phyloP scores from a whole-genome alignment of 2,329 filamentous ascomycete species.

The Colletotrichum siamense region DNA sequence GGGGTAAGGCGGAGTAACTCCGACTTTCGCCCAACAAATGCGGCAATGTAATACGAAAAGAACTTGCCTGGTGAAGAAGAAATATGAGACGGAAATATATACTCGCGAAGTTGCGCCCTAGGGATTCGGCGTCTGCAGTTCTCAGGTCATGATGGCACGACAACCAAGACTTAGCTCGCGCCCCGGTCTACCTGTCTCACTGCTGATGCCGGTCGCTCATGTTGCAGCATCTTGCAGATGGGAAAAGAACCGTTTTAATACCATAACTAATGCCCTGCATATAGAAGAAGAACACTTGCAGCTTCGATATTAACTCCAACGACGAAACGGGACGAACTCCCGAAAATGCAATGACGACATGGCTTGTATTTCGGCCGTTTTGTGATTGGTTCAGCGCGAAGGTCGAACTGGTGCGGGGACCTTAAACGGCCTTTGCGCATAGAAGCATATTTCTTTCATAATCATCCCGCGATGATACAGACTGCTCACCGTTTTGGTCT shows the following conservation, averaged over 20 bases:
- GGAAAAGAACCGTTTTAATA: background rate
- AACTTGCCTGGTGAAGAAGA: background rate
- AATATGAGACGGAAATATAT: background rate
- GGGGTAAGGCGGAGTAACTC: constrained; percentile 12
- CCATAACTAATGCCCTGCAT: background rate
- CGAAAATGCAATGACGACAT: background rate
- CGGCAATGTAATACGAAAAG: background rate
- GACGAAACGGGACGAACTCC: background rate
- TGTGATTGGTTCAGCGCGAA: too few relatives aligned
- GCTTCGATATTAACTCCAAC: background rate
- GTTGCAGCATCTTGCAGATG: background rate
- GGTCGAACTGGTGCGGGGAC: too few relatives aligned
- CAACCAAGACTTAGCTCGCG: accelerated
- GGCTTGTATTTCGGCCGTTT: background rate
- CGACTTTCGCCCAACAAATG: background rate
- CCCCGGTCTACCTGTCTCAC: background rate
- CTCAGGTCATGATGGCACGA: background rate
- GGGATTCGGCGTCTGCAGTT: background rate
- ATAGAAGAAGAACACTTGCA: background rate
- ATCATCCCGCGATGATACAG: too few relatives aligned
- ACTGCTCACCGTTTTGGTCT: too few relatives aligned
- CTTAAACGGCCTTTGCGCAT: too few relatives aligned
- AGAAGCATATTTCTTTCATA: too few relatives aligned
- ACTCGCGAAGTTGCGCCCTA: background rate
- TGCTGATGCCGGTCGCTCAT: background rate